Evolutionary conservation across 1,284 basidiomycete species (phyloP).

Genomic region (Nidula niveotomentosa): DNA sequence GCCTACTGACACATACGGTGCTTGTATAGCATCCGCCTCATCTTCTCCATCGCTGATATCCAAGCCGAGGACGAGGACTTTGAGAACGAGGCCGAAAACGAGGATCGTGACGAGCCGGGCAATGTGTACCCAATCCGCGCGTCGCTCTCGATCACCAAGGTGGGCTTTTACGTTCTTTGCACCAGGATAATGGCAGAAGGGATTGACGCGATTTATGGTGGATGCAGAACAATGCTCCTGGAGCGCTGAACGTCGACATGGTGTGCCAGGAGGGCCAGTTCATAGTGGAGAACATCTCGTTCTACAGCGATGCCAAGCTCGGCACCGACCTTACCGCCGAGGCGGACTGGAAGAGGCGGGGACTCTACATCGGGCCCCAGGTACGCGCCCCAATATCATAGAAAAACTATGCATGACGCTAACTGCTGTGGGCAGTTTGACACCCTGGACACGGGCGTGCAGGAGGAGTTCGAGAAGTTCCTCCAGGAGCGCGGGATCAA

Average conservation of each 20-base stretch:
- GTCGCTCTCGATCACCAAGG: conserved; percentile 86
- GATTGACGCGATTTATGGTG: conserved; percentile 1
- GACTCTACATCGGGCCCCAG: conserved; percentile 90
- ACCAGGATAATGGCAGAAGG: not conserved
- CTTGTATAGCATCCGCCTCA: conserved; percentile 64
- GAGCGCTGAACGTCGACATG: conserved; percentile 80
- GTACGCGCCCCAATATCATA: conserved; percentile 36
- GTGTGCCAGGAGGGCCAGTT: conserved; percentile 85
- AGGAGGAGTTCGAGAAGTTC: conserved; percentile 85
- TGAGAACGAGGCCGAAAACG: conserved; percentile 34
- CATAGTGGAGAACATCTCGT: conserved; percentile 87
- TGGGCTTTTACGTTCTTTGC: conserved; percentile 19
- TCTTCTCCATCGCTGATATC: conserved; percentile 85
- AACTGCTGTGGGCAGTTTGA: conserved; percentile 61
- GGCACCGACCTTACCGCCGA: conserved; percentile 85
- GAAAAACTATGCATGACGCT: conserved; percentile 1
- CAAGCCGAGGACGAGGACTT: conserved; percentile 46
- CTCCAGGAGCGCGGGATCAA: conserved; percentile 88
- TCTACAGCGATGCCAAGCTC: conserved; percentile 72
- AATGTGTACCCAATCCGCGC: conserved; percentile 73
- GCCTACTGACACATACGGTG: not conserved
- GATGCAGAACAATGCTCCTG: conserved; percentile 42
- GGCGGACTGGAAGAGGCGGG: conserved; percentile 91
- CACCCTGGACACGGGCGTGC: conserved; percentile 84
- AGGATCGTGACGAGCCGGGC: conserved; percentile 38